A percentile compares a stretch with the other conserved stretches of the same genome.
Conservation (phyloP, 169 alveolate species). For the Plasmodium malariae region DNA sequence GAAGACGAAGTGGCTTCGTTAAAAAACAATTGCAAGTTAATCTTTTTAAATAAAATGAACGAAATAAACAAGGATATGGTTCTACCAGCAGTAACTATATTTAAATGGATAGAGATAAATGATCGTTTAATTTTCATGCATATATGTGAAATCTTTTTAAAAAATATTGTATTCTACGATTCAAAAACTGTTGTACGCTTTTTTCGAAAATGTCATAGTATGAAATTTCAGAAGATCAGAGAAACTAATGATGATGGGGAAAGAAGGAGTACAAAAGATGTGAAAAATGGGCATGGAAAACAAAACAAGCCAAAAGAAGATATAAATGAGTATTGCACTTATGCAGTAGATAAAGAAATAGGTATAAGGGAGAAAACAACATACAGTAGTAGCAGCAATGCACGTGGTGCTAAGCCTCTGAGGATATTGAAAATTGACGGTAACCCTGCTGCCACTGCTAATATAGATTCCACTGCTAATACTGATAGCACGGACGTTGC, state of each 20-base stretch:
- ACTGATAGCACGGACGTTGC: no score
- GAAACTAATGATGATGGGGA: neutral
- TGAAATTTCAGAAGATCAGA: conserved; percentile 25
- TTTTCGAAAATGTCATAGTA: conserved; percentile 55
- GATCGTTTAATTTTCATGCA: conserved; percentile 30
- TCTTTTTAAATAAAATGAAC: conserved; percentile 31
- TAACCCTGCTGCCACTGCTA: no score
- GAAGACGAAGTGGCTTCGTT: neutral
- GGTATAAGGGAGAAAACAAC: no score
- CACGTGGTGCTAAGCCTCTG: neutral
- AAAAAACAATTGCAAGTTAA: conserved; percentile 21
- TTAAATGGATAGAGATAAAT: conserved; percentile 40
- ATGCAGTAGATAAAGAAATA: no score
- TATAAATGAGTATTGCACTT: neutral
- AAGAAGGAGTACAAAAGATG: neutral
- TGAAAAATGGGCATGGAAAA: neutral
- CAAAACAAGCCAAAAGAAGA: neutral
- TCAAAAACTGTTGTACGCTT: conserved; percentile 32
- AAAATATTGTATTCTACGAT: conserved; percentile 1
- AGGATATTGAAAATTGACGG: no score
- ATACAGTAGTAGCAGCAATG: neutral
- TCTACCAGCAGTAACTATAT: conserved; percentile 26
- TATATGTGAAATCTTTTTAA: conserved; percentile 46
- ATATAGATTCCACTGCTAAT: no score
- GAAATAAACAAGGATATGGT: conserved; percentile 27